Evolutionary conservation across 768 basidiomycete genomes (phyloP).

Genomic region (Scleroderma bovista): DNA sequence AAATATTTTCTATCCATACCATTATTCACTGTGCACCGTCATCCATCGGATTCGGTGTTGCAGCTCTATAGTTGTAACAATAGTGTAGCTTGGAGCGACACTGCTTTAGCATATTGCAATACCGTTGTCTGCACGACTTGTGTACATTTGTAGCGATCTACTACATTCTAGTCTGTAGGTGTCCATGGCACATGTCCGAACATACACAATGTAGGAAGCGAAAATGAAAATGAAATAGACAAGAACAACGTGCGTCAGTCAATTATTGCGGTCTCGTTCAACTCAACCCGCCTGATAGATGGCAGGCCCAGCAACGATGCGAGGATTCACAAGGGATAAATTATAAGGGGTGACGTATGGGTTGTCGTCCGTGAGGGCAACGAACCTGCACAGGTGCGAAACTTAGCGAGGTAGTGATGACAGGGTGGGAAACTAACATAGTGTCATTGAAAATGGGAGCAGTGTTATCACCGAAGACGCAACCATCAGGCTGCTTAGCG

Average conservation of each 20-base stretch:
- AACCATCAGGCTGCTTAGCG: slow-evolving; percentile 44
- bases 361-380: slow-evolving; percentile 45
- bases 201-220: no score
- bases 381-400: slow-evolving; percentile 31
- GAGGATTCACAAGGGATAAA: slow-evolving; percentile 42
- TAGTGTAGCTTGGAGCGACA: background rate
- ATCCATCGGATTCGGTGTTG: background rate
- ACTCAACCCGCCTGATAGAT: slow-evolving; percentile 41
- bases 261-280: background rate
- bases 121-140: no score
- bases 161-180: no score
- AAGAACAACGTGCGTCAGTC: no score
- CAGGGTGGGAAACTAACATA: slow-evolving; percentile 11
- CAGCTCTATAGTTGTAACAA: background rate
- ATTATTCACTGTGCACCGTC: background rate
- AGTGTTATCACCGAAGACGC: slow-evolving; percentile 38
- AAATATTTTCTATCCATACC: background rate
- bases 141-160: no score
- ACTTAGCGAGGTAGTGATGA: background rate
- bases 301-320: slow-evolving; percentile 54
- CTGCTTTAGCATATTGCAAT: no score
- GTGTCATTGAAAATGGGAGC: slow-evolving; percentile 48
- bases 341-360: slow-evolving; percentile 56
- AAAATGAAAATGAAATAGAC: no score
- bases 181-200: no score